A percentile compares a stretch with the other conserved stretches of the same genome.
Evolutionary conservation across 2,329 filamentous ascomycete species (phyloP).

Genomic region (Blastomyces gilchristii): DNA sequence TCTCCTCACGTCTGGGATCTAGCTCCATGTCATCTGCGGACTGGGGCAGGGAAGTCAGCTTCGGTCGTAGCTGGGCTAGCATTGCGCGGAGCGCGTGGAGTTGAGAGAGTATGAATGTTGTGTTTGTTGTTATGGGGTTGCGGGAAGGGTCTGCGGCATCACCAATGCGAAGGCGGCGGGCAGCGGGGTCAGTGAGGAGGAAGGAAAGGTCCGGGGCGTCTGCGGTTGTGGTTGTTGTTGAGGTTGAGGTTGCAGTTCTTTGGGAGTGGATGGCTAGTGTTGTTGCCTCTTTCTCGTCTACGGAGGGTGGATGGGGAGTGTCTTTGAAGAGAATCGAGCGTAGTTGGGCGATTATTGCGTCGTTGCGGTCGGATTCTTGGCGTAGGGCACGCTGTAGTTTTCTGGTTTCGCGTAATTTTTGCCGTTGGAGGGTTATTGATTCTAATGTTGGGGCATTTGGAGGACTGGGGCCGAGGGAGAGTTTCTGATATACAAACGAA

Average conservation of each 20-base stretch:
- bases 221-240: slow-evolving; percentile 2
- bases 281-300: slow-evolving; percentile 3
- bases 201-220: slow-evolving; percentile 42
- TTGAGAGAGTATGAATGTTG: slow-evolving; percentile 68
- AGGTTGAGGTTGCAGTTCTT: slow-evolving; percentile 1
- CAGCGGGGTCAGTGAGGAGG: slow-evolving; percentile 42
- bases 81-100: slow-evolving; percentile 66
- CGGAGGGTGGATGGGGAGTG: slow-evolving; percentile 10
- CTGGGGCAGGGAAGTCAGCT: slow-evolving; percentile 41
- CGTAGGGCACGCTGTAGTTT: slow-evolving; percentile 61
- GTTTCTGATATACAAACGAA: slow-evolving; percentile 23
- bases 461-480: slow-evolving; percentile 25
- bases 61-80: slow-evolving; percentile 56
- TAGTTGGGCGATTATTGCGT: slow-evolving; percentile 56
- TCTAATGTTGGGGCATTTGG: slow-evolving; percentile 50
- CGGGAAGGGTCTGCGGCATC: slow-evolving; percentile 28
- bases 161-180: slow-evolving; percentile 38
- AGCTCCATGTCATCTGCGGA: slow-evolving; percentile 29
- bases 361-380: slow-evolving; percentile 62
- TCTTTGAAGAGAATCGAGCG: slow-evolving; percentile 43
- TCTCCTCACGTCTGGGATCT: slow-evolving; percentile 55
- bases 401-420: slow-evolving; percentile 66
- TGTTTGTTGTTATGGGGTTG: slow-evolving; percentile 37
- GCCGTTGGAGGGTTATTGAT: slow-evolving; percentile 59
- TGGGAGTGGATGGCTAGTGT: slow-evolving; percentile 1